Percentiles rank a stretch among this genome's conserved stretches.
These are phyloP conservation scores for Wallacemonas sp. DNA, from an alignment of 208 protist species.

Conservation along the genomic window DNA sequence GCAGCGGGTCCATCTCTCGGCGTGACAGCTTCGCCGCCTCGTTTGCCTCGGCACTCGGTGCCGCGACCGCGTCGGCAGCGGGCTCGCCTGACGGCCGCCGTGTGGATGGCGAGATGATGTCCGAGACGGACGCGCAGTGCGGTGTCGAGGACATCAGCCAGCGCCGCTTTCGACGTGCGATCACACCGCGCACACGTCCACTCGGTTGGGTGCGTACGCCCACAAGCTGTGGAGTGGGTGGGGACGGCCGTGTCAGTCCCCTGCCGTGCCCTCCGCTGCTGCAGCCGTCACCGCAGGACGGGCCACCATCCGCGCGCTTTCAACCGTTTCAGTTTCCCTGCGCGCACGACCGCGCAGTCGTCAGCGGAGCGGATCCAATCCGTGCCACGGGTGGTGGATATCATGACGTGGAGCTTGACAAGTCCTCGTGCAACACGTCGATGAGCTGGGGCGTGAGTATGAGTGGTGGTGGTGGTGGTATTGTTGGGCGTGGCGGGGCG, in stretches of 20 bases:
- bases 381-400: too few species aligned
- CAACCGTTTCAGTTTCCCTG: too few species aligned
- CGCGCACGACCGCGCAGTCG: not conserved
- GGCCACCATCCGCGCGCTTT: not conserved
- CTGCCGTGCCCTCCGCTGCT: not conserved
- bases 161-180: not conserved
- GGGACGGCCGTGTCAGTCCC: not conserved
- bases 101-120: not conserved
- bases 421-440: slow-evolving; percentile 5
- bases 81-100: not conserved
- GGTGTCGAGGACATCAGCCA: not conserved
- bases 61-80: not conserved
- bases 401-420: not conserved
- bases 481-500: not conserved
- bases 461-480: too few species aligned
- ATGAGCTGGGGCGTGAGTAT: slow-evolving; percentile 4
- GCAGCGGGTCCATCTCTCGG: slow-evolving; percentile 38
- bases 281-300: not conserved
- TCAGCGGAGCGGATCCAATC: too few species aligned
- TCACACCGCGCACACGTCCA: not conserved
- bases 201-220: not conserved
- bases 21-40: slow-evolving; percentile 37
- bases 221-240: not conserved
- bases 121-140: not conserved
- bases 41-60: slow-evolving; percentile 12